These are phyloP conservation scores for Sclerotinia spermophila DNA, from an alignment of 2,329 filamentous ascomycete genomes.

Conservation along the genomic window DNA sequence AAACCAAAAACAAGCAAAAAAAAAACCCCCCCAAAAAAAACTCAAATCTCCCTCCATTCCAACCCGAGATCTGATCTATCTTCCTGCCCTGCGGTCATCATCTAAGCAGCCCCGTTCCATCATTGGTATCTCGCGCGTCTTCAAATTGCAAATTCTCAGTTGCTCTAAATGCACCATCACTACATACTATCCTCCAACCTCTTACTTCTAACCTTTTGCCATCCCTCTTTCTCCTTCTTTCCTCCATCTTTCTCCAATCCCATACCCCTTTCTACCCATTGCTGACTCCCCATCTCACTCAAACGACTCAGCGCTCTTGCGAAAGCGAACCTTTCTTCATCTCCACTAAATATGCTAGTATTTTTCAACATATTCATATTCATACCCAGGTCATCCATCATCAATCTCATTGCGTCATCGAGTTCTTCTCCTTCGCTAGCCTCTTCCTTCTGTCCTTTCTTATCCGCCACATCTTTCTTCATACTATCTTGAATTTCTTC, in stretches of 20 bases:
- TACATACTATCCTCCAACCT: slow-evolving; percentile 47
- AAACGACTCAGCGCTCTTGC: slow-evolving; percentile 80
- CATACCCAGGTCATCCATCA: slow-evolving; percentile 85
- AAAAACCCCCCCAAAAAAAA: neutral
- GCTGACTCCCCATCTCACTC: slow-evolving; percentile 86
- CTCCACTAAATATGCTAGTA: slow-evolving; percentile 83
- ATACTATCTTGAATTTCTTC: slow-evolving; percentile 63
- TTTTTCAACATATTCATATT: slow-evolving; percentile 82
- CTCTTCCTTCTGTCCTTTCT: slow-evolving; percentile 41
- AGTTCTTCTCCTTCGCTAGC: slow-evolving; percentile 39
- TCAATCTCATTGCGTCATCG: slow-evolving; percentile 68
- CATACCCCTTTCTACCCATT: slow-evolving; percentile 85
- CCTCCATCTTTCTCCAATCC: slow-evolving; percentile 44
- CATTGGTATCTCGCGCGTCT: neutral
- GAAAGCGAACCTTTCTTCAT: slow-evolving; percentile 96
- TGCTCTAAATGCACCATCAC: neutral
- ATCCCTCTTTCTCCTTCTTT: slow-evolving; percentile 45
- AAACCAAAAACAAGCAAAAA: too few species aligned
- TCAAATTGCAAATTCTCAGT: neutral
- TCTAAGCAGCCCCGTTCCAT: neutral
- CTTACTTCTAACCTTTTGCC: slow-evolving; percentile 46
- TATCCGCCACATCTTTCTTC: slow-evolving; percentile 43
- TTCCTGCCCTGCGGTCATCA: neutral
- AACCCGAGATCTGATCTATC: neutral
- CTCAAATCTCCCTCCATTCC: neutral